Base-by-base conservation (phyloP, 805 yeast species). In the Pichia thaimueangensis region DNA sequence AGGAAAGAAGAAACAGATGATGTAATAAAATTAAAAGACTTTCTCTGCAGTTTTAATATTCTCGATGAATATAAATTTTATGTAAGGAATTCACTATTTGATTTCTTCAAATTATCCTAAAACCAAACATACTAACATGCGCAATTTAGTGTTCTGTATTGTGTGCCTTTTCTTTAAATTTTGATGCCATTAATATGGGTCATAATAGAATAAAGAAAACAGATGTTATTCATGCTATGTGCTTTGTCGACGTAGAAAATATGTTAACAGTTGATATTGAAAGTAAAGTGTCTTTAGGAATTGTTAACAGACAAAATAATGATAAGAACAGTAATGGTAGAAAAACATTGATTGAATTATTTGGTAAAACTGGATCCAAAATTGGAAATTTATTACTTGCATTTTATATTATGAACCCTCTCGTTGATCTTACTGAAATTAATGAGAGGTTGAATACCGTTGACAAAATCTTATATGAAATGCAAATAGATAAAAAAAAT, bases 321-420 rank as follows among this genome's bases (percentile, higher is more conserved):
- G 49, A 47, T 6, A 17, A 35, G 40, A 31, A 47, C 44, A n/a
- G n/a, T n/a, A n/a, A n/a, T n/a, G n/a, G n/a, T n/a, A 46, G 37
- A 30, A 41, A 15, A 6, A 50, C 49, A 8, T 47, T 55, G 4
- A 49, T 51, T 31, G 47, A 56, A 31, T 17, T 60, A 6, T 21
- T 63, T 13, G 49, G 54, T 37, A 45, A 41, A 17, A 59, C 65
- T 1, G 50, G 51, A 22, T 55, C 71, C 0, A 53, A 52, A 9
- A 41, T 55, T 11, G 69, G 73, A 0, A 49, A 46, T 23, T 48
- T 53, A 20, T 47, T 59, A 2, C 37, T 71, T n/a, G 52, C 45
- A 11, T 46, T 57, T 1, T 67, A 69, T 67, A 48, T 71, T 10
- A 27, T 52, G 3, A 52, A 63, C 13, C 75, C 75, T 0, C 44